These are phyloP conservation scores for Podospora didyma DNA, from an alignment of 495 filamentous ascomycete species.

Conservation along the genomic window DNA sequence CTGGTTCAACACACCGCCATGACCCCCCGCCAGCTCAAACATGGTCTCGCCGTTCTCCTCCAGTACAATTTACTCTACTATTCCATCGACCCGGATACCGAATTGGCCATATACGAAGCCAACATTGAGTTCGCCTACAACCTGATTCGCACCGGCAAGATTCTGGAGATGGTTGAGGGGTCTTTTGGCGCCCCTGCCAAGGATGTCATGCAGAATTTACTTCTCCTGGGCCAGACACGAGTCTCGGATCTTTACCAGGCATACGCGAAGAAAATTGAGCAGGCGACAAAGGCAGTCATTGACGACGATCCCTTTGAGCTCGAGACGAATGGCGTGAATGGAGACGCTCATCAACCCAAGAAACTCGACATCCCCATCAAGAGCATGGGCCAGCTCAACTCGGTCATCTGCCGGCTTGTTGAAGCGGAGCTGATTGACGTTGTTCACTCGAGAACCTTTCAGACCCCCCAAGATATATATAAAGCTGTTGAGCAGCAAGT, in stretches of 20 bases:
- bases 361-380: slow-evolving; percentile 22
- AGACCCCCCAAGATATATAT: slow-evolving; percentile 35
- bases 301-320: slow-evolving; percentile 10
- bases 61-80: slow-evolving; percentile 85
- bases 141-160: slow-evolving; percentile 74
- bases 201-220: slow-evolving; percentile 66
- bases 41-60: slow-evolving; percentile 77
- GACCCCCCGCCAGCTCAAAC: slow-evolving; percentile 61
- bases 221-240: slow-evolving; percentile 72
- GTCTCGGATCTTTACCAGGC: slow-evolving; percentile 62
- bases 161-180: slow-evolving; percentile 67
- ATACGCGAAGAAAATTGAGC: slow-evolving; percentile 32
- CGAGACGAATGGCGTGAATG: slow-evolving; percentile 21
- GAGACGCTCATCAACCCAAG: slow-evolving; percentile 13
- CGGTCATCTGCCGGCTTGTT: slow-evolving; percentile 39
- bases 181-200: slow-evolving; percentile 67
- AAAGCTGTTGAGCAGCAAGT: slow-evolving; percentile 39
- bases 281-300: slow-evolving; percentile 18
- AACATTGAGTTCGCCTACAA: slow-evolving; percentile 71
- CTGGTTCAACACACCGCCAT: slow-evolving; percentile 66
- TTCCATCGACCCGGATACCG: slow-evolving; percentile 58
- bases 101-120: slow-evolving; percentile 72
- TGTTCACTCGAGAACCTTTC: slow-evolving; percentile 32
- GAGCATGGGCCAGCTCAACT: slow-evolving; percentile 31
- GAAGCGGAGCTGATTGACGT: slow-evolving; percentile 43